A percentile compares a stretch with the other conserved stretches of the same genome.
Evolutionary conservation across 352 stramenopile species (phyloP).

Genomic region (Pythium diclinum): DNA sequence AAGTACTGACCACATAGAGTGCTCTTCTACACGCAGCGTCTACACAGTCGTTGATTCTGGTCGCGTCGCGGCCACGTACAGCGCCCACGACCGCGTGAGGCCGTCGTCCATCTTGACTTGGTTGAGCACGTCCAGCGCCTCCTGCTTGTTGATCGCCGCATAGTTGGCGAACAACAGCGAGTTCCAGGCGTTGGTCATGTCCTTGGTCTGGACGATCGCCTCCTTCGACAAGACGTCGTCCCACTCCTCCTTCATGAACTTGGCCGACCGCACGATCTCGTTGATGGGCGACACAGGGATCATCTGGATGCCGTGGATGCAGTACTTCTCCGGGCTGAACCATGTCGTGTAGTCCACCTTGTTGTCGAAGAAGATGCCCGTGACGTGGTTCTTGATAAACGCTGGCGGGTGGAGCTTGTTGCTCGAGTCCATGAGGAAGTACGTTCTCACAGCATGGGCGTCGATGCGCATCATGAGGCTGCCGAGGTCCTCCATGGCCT

Average conservation of each 20-base stretch:
- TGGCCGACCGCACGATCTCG: conserved; percentile 54
- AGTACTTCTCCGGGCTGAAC: conserved; percentile 64
- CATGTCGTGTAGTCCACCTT: conserved; percentile 72
- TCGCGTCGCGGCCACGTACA: conserved; percentile 61
- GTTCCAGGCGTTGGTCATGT: conserved; percentile 52
- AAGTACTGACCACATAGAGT: background rate
- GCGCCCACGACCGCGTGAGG: conserved; percentile 52
- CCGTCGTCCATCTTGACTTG: conserved; percentile 62
- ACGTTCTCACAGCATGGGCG: conserved; percentile 55
- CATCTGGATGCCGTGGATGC: conserved; percentile 83
- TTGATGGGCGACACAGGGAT: conserved; percentile 70
- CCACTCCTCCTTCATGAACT: conserved; percentile 74
- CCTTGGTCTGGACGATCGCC: conserved; percentile 35
- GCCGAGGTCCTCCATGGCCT: conserved; percentile 61
- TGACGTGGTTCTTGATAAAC: conserved; percentile 71
- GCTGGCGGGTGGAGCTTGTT: conserved; percentile 63
- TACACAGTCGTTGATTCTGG: background rate
- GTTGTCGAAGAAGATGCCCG: conserved; percentile 81
- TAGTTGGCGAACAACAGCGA: conserved; percentile 74
- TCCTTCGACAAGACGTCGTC: conserved; percentile 68
- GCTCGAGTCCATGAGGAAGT: conserved; percentile 59
- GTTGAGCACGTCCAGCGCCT: conserved; percentile 43
- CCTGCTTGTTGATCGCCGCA: conserved; percentile 48
- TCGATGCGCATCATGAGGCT: conserved; percentile 74
- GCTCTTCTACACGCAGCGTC: background rate